phyloP scores from a whole-genome alignment of 2,329 filamentous ascomycete species.

The Penicillium italicum region DNA sequence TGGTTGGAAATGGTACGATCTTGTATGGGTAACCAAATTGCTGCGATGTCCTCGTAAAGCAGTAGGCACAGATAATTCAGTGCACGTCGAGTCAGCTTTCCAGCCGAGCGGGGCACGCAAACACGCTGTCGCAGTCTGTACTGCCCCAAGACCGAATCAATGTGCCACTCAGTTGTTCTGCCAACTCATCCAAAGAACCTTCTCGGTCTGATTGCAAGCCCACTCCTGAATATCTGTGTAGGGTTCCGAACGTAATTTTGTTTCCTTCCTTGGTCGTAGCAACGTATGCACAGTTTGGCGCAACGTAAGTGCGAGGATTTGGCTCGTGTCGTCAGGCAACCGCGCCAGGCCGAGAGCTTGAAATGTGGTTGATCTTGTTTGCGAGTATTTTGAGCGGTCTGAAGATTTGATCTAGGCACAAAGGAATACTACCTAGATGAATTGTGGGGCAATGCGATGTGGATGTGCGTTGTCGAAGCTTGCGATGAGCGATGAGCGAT shows the following conservation, averaged over 20 bases:
- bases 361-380: not conserved
- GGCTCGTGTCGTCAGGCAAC: not conserved
- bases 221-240: not conserved
- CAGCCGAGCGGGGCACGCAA: not conserved
- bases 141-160: not conserved
- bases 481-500: not conserved
- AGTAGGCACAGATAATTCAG: not conserved
- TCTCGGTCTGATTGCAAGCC: not conserved
- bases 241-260: not conserved
- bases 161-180: not conserved
- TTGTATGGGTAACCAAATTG: not conserved
- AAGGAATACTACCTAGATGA: not conserved
- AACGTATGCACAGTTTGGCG: not conserved
- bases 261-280: not conserved
- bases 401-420: not conserved
- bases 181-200: not conserved
- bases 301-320: not conserved
- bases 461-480: conserved; percentile 2
- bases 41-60: too few relatives aligned
- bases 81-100: not conserved
- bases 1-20: conserved; percentile 9
- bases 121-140: not conserved
- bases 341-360: not conserved
- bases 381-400: not conserved
- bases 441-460: conserved; percentile 1